These are phyloP conservation scores for Candida arabinofermentans DNA, from an alignment of 805 yeast species.

Conservation along the genomic window DNA sequence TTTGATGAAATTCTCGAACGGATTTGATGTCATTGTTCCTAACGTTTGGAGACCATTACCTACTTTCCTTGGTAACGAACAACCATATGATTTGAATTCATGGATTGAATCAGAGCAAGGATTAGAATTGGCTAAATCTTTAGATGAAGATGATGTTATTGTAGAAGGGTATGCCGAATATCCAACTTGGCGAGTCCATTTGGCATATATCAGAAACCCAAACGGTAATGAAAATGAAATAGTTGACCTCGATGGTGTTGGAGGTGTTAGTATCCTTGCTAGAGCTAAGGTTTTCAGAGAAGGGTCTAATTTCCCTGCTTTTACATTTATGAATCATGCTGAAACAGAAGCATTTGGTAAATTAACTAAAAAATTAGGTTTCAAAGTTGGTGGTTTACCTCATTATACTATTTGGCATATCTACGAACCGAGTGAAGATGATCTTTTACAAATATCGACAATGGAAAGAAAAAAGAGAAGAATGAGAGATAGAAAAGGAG, in stretches of 20 bases:
- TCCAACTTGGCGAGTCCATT: constrained; percentile 81
- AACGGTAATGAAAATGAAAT: constrained; percentile 59
- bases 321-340: constrained; percentile 79
- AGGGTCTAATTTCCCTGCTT: constrained; percentile 83
- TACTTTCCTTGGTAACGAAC: constrained; percentile 82
- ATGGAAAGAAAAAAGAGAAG: constrained; percentile 63
- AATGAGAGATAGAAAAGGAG: constrained; percentile 7
- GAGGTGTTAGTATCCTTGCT: constrained; percentile 80
- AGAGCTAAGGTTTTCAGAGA: constrained; percentile 70
- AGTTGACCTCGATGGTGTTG: constrained; percentile 78
- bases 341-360: constrained; percentile 88
- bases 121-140: constrained; percentile 54
- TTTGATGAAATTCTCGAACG: constrained; percentile 55
- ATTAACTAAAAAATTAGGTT: constrained; percentile 75
- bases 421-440: constrained; percentile 86
- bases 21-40: constrained; percentile 72
- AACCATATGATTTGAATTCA: constrained; percentile 93
- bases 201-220: constrained; percentile 65
- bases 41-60: constrained; percentile 98
- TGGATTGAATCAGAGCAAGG: constrained; percentile 91
- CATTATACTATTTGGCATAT: constrained; percentile 91
- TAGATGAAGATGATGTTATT: constrained; percentile 78
- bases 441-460: constrained; percentile 62
- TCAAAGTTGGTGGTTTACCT: constrained; percentile 81
- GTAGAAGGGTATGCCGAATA: constrained; percentile 88